phyloP scores from a whole-genome alignment of 345 rosid species.

The Citrus maxima region DNA sequence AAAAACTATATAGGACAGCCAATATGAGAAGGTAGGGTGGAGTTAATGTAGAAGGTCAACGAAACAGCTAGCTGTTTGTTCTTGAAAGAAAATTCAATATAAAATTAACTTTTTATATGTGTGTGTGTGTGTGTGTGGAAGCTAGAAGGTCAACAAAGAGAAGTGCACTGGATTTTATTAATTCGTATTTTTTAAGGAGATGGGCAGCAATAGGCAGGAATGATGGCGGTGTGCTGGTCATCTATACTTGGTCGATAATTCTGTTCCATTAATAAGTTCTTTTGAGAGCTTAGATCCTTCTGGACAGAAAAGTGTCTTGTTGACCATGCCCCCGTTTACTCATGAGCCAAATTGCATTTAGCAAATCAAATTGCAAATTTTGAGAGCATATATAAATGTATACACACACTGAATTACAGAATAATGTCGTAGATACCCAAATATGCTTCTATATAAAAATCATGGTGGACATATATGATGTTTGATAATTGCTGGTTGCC shows the following conservation, averaged over 20 bases:
- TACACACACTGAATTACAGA: background rate
- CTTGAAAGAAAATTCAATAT: background rate
- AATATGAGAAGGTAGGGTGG: background rate
- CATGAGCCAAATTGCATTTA: background rate
- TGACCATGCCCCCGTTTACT: background rate
- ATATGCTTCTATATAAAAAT: background rate
- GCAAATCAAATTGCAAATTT: background rate
- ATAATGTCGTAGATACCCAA: background rate
- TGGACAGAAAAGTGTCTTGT: background rate
- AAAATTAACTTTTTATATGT: too few species aligned
- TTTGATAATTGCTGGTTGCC: background rate
- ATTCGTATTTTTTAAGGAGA: constrained; percentile 2
- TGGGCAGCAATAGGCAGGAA: constrained; percentile 24
- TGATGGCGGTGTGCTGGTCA: constrained; percentile 14
- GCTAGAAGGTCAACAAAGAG: constrained; percentile 1
- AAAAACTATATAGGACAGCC: background rate
- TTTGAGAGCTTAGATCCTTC: background rate
- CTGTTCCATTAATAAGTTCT: background rate
- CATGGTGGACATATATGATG: background rate
- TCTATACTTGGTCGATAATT: background rate
- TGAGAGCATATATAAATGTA: background rate
- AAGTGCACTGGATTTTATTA: background rate
- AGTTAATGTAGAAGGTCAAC: constrained; percentile 19
- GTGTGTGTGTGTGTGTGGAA: too few species aligned
- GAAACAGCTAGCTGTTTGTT: constrained; percentile 10